Base-by-base conservation (phyloP, 768 basidiomycete species). In the Boletus coccyginus region DNA sequence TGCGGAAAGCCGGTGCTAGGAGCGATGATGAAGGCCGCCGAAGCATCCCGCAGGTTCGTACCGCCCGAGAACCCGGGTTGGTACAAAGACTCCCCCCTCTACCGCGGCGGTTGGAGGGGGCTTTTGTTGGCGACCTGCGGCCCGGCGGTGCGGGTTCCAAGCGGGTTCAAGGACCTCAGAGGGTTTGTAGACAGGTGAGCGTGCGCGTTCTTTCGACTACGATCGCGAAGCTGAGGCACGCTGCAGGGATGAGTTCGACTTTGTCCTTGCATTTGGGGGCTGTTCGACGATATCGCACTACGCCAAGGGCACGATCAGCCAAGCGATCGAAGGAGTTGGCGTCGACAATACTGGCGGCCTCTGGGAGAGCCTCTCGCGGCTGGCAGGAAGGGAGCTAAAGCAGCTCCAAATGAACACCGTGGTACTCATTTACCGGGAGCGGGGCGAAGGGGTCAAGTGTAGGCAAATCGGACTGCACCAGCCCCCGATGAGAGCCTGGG, bases 351-450 rank as follows among this genome's bases (percentile, higher is more conserved):
- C 17, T 0, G 46, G 5, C 1, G 16, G 24, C 7, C 1, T 55
- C 5, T 55, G 56, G 56, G 24, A 46, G 0, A 31, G 45, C 1
- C 0, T 57, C 1, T 27, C 31, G 0, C 17, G 7, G 3, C 31
- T n/a, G 1, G 39, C 14, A 0, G 10, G 16, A 0, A 17, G 12
- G 0, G 40, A 57, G 27, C 21, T 29, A 0, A 11, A 8, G 4
- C 32, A 52, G 1, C 13, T 57, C 32, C 24, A 47, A 3, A n/a
- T 27, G 13, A 57, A 42, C 32, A 43, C 13, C 46, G 39, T 47
- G 13, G 46, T 57, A 0, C 3, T 52, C 3, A 29, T 57, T 0
- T 57, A 32, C 14, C 46, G n/a, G 17, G 55, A 56, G 12, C 27
- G 49, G 3, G 42, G 24, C 1, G 11, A 4, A 0, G 19, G 0